These are phyloP conservation scores for Sporothrix variecibatus DNA, from an alignment of 2,329 filamentous ascomycete genomes.

Conservation along the genomic window DNA sequence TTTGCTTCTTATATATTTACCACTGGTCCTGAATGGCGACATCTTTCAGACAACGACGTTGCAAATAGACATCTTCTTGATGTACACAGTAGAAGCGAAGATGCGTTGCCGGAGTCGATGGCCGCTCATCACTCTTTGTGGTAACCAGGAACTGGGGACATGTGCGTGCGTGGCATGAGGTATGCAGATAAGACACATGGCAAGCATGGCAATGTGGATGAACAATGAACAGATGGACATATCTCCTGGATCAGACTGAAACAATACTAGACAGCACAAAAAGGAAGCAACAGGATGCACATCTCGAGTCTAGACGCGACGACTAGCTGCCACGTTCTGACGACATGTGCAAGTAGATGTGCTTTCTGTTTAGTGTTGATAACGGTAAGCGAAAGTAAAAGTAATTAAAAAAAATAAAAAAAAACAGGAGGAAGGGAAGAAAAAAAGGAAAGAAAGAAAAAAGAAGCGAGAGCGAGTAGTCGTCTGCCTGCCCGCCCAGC, in stretches of 20 bases:
- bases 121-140: background rate
- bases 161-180: background rate
- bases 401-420: background rate
- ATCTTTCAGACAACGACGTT: background rate
- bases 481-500: background rate
- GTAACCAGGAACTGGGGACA: background rate
- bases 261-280: background rate
- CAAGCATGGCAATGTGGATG: background rate
- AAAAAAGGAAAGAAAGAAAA: background rate
- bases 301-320: background rate
- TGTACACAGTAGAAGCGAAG: background rate
- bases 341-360: background rate
- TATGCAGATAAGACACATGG: background rate
- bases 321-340: background rate
- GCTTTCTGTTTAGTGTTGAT: too few relatives aligned
- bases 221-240: background rate
- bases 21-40: background rate
- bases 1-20: background rate
- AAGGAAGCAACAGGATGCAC: background rate
- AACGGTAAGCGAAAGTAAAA: too few relatives aligned
- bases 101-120: background rate
- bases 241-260: too few relatives aligned
- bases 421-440: background rate
- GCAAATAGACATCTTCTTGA: background rate
- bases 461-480: background rate